These are phyloP conservation scores for Juglanconis oblonga DNA, from an alignment of 2,329 filamentous ascomycete species.

Conservation along the genomic window DNA sequence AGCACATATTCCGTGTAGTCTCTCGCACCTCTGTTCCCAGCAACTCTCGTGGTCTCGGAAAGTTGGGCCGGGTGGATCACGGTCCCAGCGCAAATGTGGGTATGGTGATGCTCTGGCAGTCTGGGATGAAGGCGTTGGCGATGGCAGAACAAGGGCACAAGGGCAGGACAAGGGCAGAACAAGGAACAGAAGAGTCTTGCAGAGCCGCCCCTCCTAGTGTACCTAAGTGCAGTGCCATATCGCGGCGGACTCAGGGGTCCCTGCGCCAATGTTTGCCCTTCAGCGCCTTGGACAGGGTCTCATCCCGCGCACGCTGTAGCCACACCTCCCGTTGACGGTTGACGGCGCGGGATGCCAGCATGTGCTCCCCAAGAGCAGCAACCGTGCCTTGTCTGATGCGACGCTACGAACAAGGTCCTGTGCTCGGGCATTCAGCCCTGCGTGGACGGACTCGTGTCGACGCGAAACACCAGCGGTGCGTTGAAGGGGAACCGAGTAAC, in stretches of 20 bases:
- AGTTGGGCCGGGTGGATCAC: slow-evolving; percentile 19
- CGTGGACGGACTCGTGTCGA: too few relatives aligned
- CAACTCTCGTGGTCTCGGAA: slow-evolving; percentile 9
- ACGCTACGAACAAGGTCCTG: too few relatives aligned
- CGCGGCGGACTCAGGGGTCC: not conserved
- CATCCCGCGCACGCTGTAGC: not conserved
- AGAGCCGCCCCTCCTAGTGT: not conserved
- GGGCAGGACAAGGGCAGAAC: not conserved
- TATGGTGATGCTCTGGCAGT: not conserved
- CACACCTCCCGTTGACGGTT: too few relatives aligned
- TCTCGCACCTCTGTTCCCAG: not conserved
- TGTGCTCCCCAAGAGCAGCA: not conserved
- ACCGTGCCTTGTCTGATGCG: not conserved
- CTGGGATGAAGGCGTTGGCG: slow-evolving; percentile 7
- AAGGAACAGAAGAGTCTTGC: not conserved
- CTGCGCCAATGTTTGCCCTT: not conserved
- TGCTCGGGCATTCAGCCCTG: too few relatives aligned
- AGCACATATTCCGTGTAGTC: not conserved
- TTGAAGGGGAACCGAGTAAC: too few relatives aligned
- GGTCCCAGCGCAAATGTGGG: slow-evolving; percentile 4
- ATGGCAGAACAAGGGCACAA: not conserved
- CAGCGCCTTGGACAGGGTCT: not conserved
- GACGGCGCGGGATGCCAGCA: not conserved
- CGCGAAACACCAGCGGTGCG: too few relatives aligned
- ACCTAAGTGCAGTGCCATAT: not conserved